Conservation (phyloP, 306 rosid genomes). For the Rosa chinensis region DNA sequence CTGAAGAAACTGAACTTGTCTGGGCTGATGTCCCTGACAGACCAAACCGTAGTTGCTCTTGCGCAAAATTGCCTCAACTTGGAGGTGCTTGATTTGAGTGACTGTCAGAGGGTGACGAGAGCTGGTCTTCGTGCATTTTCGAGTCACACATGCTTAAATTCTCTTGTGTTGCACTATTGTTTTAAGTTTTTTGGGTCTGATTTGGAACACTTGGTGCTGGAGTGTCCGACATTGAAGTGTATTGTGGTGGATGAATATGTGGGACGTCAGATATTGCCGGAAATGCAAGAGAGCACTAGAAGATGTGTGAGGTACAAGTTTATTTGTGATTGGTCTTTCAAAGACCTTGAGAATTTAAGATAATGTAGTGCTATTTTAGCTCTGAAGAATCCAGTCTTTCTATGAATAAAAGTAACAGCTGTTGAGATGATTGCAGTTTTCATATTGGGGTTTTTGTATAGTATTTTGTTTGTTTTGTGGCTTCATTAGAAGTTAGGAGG, state of each 20-base stretch:
- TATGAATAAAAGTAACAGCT: not conserved
- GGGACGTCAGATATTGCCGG: not conserved
- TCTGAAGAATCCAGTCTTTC: not conserved
- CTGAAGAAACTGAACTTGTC: slow-evolving; percentile 25
- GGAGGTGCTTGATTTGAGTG: slow-evolving; percentile 11
- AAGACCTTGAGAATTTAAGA: not conserved
- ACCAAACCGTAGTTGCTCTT: slow-evolving; percentile 25
- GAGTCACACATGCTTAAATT: not conserved
- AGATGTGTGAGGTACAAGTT: not conserved
- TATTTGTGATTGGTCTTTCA: not conserved
- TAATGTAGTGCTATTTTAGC: not conserved
- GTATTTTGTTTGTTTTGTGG: not conserved
- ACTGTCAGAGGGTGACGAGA: not conserved
- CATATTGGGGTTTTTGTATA: not conserved
- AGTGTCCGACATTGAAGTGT: not conserved
- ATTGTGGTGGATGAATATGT: not conserved
- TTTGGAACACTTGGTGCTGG: not conserved
- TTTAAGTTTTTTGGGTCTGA: not conserved
- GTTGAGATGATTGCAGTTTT: not conserved
- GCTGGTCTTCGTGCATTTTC: not conserved
- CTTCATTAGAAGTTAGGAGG: not conserved
- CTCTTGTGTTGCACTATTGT: not conserved
- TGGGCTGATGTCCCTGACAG: slow-evolving; percentile 31
- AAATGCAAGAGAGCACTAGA: not conserved
- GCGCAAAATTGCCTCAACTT: slow-evolving; percentile 15